Base-by-base conservation (phyloP, 73 alveolate species). In the Tetrahymena borealis region DNA sequence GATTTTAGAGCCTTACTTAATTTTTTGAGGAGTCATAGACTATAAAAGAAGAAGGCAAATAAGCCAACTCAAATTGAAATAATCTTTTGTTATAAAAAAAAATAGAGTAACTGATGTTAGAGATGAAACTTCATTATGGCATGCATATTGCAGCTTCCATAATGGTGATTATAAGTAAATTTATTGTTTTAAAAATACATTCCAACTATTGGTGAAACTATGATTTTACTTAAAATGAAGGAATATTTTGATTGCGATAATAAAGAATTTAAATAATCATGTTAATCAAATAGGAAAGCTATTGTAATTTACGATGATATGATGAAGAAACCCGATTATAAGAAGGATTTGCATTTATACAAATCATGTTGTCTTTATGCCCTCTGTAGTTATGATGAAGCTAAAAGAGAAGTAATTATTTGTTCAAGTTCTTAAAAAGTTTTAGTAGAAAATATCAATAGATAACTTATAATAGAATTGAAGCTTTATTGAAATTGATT, bases 351-450 rank as follows among this genome's bases (percentile, higher is more conserved):
- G 31, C 99, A 98, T 91, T 93, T 97, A 7, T 98, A 95, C 94
- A 97, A 97, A 90, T 99, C 99, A 6, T 99, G 99, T 96, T 97
- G 99, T 90, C 96, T 95, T 79, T 99, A 99, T 96, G 99, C 99
- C 11, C 96, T 97, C 40, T 96, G 98, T 77, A 93, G 91, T 39
- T 98, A 90, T 94, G 96, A 98, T 91, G 99, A 99, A 90, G 99
- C 99, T 0, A 97, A 97, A 96, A 97, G 95, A 90, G 99, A 97
- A 92, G 96, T 60, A 60, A 60, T 2, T 18, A 18, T n/a, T 77
- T 16, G 78, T 36, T 7, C 33, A 13, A 15, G 33, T n/a, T 13
- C 18, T 24, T 24, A 13, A 36, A 38, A 38, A 38, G 32, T 36
- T n/a, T 38, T 16, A 28, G 78, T 40, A 4, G 11, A n/a, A n/a